phyloP scores from a whole-genome alignment of 2,329 filamentous ascomycete species.

The Botryosphaeria dothidea region DNA sequence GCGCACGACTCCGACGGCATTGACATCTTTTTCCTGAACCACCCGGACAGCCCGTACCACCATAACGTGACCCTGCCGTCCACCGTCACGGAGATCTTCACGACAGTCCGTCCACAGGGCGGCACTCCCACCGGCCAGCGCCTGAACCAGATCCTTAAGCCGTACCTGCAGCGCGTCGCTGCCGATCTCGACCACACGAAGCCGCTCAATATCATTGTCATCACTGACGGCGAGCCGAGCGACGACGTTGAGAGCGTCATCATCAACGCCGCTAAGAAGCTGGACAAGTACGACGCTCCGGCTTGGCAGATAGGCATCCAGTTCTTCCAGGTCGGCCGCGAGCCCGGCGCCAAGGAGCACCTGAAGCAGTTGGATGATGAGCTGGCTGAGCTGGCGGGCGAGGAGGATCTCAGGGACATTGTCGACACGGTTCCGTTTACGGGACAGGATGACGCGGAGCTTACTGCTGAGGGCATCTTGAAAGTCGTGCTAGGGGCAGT shows the following conservation, averaged over 20 bases:
- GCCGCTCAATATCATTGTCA: constrained; percentile 86
- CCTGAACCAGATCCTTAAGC: constrained; percentile 69
- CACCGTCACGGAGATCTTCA: constrained; percentile 70
- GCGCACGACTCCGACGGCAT: constrained; percentile 79
- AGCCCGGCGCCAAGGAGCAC: constrained; percentile 63
- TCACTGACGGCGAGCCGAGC: constrained; percentile 82
- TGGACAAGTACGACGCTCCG: constrained; percentile 70
- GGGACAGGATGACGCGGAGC: constrained; percentile 44
- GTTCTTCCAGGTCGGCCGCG: constrained; percentile 90
- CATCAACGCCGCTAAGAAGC: constrained; percentile 64
- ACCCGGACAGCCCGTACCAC: constrained; percentile 60
- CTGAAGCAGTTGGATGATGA: constrained; percentile 76
- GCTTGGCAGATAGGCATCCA: constrained; percentile 87
- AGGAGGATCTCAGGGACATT: constrained; percentile 72
- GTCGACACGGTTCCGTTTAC: constrained; percentile 85
- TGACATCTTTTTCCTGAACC: constrained; percentile 90
- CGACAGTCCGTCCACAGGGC: constrained; percentile 62
- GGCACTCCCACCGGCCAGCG: constrained; percentile 74
- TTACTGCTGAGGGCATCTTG: constrained; percentile 72
- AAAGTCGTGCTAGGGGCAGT: constrained; percentile 82
- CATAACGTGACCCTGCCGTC: constrained; percentile 60
- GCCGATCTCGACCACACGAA: constrained; percentile 57
- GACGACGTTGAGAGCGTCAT: constrained; percentile 78
- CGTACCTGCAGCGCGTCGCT: constrained; percentile 66
- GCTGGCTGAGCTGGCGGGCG: constrained; percentile 54